A percentile compares a stretch with the other conserved stretches of the same genome.
Evolutionary conservation across 2,329 filamentous ascomycete genomes (phyloP).

Genomic region (Xylaria sp.): DNA sequence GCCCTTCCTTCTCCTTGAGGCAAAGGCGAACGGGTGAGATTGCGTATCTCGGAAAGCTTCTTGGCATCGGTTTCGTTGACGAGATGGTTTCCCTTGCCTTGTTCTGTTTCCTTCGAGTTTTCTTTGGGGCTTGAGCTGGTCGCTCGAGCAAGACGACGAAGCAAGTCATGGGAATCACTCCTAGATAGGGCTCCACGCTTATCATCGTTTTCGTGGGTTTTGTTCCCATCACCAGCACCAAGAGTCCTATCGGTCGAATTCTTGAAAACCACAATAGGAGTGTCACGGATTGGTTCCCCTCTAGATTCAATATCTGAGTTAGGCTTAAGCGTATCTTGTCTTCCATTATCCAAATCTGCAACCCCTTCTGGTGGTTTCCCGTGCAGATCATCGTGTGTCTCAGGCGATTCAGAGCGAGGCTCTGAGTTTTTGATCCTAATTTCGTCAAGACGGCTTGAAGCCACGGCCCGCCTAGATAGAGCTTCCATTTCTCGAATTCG

Average conservation of each 20-base stretch:
- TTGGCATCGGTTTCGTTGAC: slow-evolving; percentile 28
- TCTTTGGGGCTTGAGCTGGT: slow-evolving; percentile 56
- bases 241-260: slow-evolving; percentile 24
- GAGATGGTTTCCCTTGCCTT: slow-evolving; percentile 26
- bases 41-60: slow-evolving; percentile 30
- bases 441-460: slow-evolving; percentile 62
- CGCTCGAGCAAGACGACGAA: slow-evolving; percentile 60
- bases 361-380: slow-evolving; percentile 40
- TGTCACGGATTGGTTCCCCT: slow-evolving; percentile 26
- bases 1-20: slow-evolving; percentile 39
- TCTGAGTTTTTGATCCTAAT: slow-evolving; percentile 62
- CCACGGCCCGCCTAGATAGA: slow-evolving; percentile 58
- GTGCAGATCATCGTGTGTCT: slow-evolving; percentile 48
- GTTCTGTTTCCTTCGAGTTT: slow-evolving; percentile 35
- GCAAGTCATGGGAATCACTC: slow-evolving; percentile 59
- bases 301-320: slow-evolving; percentile 22
- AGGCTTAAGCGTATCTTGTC: slow-evolving; percentile 13
- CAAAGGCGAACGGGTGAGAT: slow-evolving; percentile 36
- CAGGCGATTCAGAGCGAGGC: slow-evolving; percentile 55
- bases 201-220: slow-evolving; percentile 35
- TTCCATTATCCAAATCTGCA: slow-evolving; percentile 14
- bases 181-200: slow-evolving; percentile 39
- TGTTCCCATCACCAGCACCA: slow-evolving; percentile 19
- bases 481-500: slow-evolving; percentile 56
- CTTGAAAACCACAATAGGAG: slow-evolving; percentile 25